Conservation (phyloP, 176 grass and related monocot genomes). For the Aegilops umbellulata region DNA sequence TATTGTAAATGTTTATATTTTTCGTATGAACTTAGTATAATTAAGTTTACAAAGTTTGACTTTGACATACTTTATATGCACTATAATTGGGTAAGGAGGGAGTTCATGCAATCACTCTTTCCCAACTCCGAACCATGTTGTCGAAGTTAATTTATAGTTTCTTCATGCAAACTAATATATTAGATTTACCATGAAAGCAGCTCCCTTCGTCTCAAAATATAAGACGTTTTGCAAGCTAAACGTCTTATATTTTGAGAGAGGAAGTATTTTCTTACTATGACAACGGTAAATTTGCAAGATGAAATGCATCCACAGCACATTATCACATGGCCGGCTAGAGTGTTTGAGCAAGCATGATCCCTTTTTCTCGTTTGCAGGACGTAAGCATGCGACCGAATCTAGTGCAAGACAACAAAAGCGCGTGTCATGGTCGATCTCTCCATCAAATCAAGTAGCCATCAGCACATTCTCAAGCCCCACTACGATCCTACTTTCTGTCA, state of each 20-base stretch:
- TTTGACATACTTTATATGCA: no score
- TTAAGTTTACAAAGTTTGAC: no score
- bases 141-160: not conserved
- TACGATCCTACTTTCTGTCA: slow-evolving; percentile 21
- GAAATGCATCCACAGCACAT: not conserved
- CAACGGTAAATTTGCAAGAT: not conserved
- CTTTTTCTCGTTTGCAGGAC: slow-evolving; percentile 2
- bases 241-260: no score
- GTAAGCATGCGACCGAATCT: not conserved
- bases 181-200: not conserved
- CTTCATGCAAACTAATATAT: not conserved
- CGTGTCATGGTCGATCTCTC: slow-evolving; percentile 1
- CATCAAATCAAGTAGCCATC: not conserved
- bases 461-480: slow-evolving; percentile 30
- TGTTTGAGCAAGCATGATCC: not conserved
- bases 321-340: not conserved
- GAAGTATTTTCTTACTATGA: no score
- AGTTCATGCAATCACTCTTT: no score
- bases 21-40: no score
- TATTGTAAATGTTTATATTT: no score
- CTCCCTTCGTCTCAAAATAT: no score
- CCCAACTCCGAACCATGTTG: not conserved
- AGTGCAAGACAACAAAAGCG: not conserved
- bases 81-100: no score
- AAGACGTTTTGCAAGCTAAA: no score